Conservation (phyloP, 2,329 filamentous ascomycete species). For the Mycogone perniciosa region DNA sequence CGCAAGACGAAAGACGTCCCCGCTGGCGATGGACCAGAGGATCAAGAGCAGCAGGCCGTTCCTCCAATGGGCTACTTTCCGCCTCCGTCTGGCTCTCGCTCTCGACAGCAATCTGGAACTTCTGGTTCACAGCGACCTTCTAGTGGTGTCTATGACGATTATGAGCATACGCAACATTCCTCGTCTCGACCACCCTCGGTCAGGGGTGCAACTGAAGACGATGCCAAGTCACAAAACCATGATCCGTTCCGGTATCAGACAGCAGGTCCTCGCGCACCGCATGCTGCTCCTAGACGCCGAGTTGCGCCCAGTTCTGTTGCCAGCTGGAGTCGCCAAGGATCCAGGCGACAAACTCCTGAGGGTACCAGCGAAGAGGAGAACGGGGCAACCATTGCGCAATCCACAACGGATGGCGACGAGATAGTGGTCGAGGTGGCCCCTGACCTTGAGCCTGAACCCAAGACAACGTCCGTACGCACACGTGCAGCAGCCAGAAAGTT, state of each 20-base stretch:
- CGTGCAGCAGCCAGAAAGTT: slow-evolving; percentile 27
- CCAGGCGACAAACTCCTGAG: slow-evolving; percentile 24
- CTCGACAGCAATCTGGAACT: slow-evolving; percentile 38
- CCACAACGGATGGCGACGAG: slow-evolving; percentile 28
- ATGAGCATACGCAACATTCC: too few relatives aligned
- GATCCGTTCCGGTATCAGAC: slow-evolving; percentile 52
- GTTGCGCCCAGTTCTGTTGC: slow-evolving; percentile 22
- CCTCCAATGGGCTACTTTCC: slow-evolving; percentile 48
- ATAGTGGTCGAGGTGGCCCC: slow-evolving; percentile 34
- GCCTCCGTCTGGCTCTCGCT: slow-evolving; percentile 36
- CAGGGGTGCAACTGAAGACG: slow-evolving; percentile 14
- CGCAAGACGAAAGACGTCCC: slow-evolving; percentile 27
- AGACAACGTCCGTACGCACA: slow-evolving; percentile 1
- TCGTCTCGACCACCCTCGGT: slow-evolving; percentile 21
- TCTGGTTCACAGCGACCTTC: slow-evolving; percentile 33
- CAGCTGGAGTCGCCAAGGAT: slow-evolving; percentile 27
- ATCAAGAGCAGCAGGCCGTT: slow-evolving; percentile 30
- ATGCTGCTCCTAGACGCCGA: slow-evolving; percentile 29
- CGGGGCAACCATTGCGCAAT: slow-evolving; percentile 11
- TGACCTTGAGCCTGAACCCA: slow-evolving; percentile 18
- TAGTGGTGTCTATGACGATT: slow-evolving; percentile 29
- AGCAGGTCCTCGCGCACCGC: slow-evolving; percentile 34
- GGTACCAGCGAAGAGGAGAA: slow-evolving; percentile 30
- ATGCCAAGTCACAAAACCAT: slow-evolving; percentile 14
- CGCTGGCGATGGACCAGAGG: slow-evolving; percentile 28